These are phyloP conservation scores for Exophiala oligosperma DNA, from an alignment of 2,329 filamentous ascomycete genomes.

Conservation along the genomic window DNA sequence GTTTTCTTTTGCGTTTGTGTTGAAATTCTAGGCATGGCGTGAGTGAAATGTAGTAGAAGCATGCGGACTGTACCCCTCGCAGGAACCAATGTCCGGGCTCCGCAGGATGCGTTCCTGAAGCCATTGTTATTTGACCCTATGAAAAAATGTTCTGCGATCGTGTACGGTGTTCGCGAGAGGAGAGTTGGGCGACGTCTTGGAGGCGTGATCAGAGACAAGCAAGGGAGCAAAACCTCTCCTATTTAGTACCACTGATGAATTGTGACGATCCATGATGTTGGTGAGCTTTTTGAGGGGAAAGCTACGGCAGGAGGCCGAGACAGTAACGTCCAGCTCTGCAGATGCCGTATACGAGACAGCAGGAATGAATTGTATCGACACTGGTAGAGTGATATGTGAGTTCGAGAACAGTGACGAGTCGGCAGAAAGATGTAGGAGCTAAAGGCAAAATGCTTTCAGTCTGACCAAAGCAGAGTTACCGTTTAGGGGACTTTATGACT, in stretches of 20 bases:
- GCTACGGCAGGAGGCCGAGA: background rate
- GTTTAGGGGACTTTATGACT: too few species aligned
- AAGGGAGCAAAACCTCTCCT: background rate
- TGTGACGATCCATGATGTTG: background rate
- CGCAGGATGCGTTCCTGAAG: constrained; percentile 6
- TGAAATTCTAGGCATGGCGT: constrained; percentile 67
- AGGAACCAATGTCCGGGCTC: constrained; percentile 43
- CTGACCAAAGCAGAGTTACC: too few species aligned
- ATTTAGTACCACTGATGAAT: background rate
- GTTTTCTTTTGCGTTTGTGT: constrained; percentile 68
- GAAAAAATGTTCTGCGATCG: background rate
- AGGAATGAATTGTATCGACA: too few species aligned
- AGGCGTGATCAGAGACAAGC: background rate
- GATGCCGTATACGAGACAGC: background rate
- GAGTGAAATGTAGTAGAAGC: constrained; percentile 52
- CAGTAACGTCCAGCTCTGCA: background rate
- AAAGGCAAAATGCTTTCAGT: background rate
- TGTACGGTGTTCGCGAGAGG: background rate
- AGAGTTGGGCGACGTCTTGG: background rate
- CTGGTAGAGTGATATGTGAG: too few species aligned
- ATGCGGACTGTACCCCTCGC: constrained; percentile 50
- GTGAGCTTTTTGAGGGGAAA: background rate
- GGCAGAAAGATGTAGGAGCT: background rate
- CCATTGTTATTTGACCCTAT: constrained; percentile 7
- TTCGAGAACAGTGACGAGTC: background rate